Evolutionary conservation across 2,329 filamentous ascomycete genomes (phyloP).

Genomic region (Penicillium sp.): DNA sequence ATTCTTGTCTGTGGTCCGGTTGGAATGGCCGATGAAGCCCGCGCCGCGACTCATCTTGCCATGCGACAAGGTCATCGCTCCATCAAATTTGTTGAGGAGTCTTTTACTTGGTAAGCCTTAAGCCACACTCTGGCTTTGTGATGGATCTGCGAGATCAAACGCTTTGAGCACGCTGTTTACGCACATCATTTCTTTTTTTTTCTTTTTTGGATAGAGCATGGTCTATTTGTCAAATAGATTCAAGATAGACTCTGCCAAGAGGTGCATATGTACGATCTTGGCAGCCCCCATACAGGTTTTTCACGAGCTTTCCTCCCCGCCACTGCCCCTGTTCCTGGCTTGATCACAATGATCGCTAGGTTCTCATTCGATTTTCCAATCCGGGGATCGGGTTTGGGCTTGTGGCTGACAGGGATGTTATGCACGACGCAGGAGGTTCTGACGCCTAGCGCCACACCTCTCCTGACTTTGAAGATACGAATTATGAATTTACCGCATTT

Average conservation of each 20-base stretch:
- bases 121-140: background rate
- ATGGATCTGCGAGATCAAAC: background rate
- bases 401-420: constrained; percentile 4
- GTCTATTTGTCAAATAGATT: background rate
- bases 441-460: constrained; percentile 8
- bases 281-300: background rate
- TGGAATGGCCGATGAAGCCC: constrained; percentile 49
- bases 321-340: background rate
- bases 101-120: constrained; percentile 39
- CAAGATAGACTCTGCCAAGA: background rate
- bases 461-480: constrained; percentile 6
- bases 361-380: background rate
- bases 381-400: background rate
- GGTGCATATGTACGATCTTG: background rate
- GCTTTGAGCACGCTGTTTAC: background rate
- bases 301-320: background rate
- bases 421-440: constrained; percentile 13
- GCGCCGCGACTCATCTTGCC: constrained; percentile 42
- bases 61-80: constrained; percentile 34
- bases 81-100: constrained; percentile 52
- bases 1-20: constrained; percentile 50
- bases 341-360: background rate
- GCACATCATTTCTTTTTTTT: background rate
- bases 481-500: background rate
- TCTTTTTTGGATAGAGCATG: background rate